phyloP scores from a whole-genome alignment of 2,329 filamentous ascomycete species.

The Karstenula rhodostoma region DNA sequence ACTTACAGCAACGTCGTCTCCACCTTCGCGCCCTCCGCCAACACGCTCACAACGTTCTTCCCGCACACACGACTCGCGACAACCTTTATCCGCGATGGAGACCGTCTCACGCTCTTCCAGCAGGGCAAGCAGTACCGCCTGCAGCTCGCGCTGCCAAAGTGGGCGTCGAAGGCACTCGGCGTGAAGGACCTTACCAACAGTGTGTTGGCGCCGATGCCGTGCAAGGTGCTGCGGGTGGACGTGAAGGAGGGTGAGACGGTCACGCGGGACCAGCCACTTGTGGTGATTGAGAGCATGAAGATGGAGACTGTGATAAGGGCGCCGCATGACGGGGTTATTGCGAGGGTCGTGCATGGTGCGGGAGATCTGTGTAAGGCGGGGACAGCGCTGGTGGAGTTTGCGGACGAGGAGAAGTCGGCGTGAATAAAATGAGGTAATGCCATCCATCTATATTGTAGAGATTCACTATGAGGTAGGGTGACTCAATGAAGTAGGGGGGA shows the following conservation, averaged over 20 bases:
- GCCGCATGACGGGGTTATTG: constrained; percentile 58
- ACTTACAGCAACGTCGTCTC: constrained; percentile 57
- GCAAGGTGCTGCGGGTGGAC: constrained; percentile 91
- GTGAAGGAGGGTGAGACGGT: constrained; percentile 83
- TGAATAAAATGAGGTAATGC: not conserved
- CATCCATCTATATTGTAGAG: too few relatives aligned
- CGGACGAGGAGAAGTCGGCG: constrained; percentile 21
- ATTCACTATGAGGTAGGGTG: too few relatives aligned
- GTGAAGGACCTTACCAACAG: constrained; percentile 81
- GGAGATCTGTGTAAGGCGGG: constrained; percentile 58
- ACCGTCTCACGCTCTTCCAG: constrained; percentile 80
- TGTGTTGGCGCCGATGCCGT: constrained; percentile 94
- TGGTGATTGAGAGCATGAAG: constrained; percentile 70
- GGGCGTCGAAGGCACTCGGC: constrained; percentile 88
- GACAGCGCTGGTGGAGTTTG: constrained; percentile 49
- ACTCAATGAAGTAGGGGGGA: too few relatives aligned
- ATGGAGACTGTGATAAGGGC: constrained; percentile 65
- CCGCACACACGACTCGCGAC: constrained; percentile 80
- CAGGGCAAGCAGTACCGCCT: constrained; percentile 67
- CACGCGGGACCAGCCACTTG: constrained; percentile 83
- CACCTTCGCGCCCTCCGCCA: constrained; percentile 53
- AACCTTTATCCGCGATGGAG: constrained; percentile 72
- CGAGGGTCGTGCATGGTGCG: constrained; percentile 57
- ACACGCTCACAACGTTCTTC: constrained; percentile 76
- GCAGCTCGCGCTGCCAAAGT: constrained; percentile 68